Evolutionary conservation across 2,329 filamentous ascomycete species (phyloP).

Genomic region (Arthrobotrys sinensis): DNA sequence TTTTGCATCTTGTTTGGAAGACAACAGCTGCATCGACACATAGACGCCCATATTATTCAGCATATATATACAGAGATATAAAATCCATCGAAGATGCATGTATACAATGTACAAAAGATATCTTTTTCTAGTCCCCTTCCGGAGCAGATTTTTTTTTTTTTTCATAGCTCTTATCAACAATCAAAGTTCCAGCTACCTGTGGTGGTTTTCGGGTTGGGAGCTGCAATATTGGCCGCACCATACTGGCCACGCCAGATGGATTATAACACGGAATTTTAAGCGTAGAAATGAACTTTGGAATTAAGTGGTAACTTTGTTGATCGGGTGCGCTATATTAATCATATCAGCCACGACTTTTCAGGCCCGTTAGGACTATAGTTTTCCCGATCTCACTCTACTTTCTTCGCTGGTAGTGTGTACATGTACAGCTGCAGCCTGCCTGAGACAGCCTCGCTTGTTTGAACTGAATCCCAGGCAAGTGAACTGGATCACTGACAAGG

Average conservation of each 20-base stretch:
- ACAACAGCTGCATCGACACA: slow-evolving; percentile 2
- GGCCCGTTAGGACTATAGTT: neutral
- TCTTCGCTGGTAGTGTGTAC: neutral
- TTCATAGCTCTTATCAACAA: too few relatives aligned
- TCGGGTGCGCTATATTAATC: neutral
- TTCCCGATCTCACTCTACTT: slow-evolving; percentile 1
- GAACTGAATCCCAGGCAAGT: slow-evolving; percentile 18
- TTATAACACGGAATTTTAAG: too few relatives aligned
- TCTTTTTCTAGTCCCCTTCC: neutral
- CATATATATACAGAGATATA: slow-evolving; percentile 14
- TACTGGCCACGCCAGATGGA: too few relatives aligned
- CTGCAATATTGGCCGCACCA: too few relatives aligned
- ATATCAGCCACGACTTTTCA: neutral
- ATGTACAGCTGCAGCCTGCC: slow-evolving; percentile 12
- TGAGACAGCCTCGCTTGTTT: slow-evolving; percentile 20
- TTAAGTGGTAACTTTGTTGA: neutral
- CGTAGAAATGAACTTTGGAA: too few relatives aligned
- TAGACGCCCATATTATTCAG: slow-evolving; percentile 10
- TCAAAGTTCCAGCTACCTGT: too few relatives aligned
- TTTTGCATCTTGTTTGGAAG: slow-evolving; percentile 17
- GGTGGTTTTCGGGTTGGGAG: too few relatives aligned
- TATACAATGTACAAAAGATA: slow-evolving; percentile 18
- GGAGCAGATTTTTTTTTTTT: neutral
- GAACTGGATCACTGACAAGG: slow-evolving; percentile 23
- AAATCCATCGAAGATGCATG: slow-evolving; percentile 9